Conservation (phyloP, 257 asterid genomes). For the Fraxinus cuspidata region DNA sequence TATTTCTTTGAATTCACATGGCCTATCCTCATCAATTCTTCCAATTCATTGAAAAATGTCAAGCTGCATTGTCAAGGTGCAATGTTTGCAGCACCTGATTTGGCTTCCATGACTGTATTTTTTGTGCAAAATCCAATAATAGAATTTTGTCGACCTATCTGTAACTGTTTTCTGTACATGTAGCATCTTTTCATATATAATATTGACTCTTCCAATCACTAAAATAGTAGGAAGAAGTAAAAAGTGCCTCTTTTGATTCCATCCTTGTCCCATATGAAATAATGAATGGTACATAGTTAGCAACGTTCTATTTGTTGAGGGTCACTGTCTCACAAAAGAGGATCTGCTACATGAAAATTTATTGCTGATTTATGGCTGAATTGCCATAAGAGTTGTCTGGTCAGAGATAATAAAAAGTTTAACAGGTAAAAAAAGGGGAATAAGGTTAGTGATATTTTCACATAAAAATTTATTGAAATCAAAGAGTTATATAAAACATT, state of each 20-base stretch:
- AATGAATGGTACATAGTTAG: background rate
- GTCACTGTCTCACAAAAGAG: background rate
- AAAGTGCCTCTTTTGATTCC: too few species aligned
- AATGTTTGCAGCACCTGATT: too few species aligned
- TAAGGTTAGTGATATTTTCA: background rate
- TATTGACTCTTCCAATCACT: background rate
- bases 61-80: too few species aligned
- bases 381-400: background rate
- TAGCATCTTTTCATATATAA: too few species aligned
- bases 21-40: constrained; percentile 47
- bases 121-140: too few species aligned
- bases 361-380: background rate
- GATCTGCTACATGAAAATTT: background rate
- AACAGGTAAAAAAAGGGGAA: background rate
- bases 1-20: constrained; percentile 48
- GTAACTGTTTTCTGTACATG: too few species aligned
- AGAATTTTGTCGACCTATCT: too few species aligned
- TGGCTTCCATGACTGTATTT: too few species aligned
- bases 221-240: background rate
- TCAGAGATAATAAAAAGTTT: background rate
- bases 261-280: background rate
- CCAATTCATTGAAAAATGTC: too few species aligned
- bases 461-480: background rate
- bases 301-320: background rate
- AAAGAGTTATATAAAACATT: background rate